Evolutionary conservation across 352 stramenopile genomes (phyloP), one percentile per base, ranked within the genome.

Genomic region (Phytophthora europaea): DNA sequence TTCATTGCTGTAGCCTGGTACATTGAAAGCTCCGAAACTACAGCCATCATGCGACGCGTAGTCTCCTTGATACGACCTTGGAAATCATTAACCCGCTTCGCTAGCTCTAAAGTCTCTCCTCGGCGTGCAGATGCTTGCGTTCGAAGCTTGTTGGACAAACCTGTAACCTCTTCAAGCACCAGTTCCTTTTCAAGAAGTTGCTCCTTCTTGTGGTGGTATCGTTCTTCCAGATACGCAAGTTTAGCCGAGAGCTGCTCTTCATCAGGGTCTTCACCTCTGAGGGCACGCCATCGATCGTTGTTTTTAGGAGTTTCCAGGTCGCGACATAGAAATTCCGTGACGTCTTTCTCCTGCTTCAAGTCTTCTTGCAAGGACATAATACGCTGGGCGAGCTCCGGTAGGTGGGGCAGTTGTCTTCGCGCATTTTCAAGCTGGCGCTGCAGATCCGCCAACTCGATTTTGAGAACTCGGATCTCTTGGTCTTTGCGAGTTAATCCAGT

Each of bases 1-100:
- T 98, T 97, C 79, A 98, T 94, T 18, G 94, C 91, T 12, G 94
- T 98, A 9, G 95, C 95, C 70, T 99, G 95, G 75, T 98, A 98
- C 95, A 99, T 99, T 15, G 89, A 97, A 10, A 99, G 76, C 82
- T 99, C 95, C 2, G 88, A 97, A 4, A 98, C 94, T 1, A 96
- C 76, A n/a, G 95, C 94, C 93, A 99, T 98, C 93, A 98, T 99
- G 20, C 91, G 91, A 58, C 94, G 84, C 34, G 94, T 98, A 26
- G 92, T 94, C 48, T 98, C 92, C 55, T 97, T 94, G 72, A 98
- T 97, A 26, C 88, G 84, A 23, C 78, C 71, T 79, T 98, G 95
- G 65, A 98, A 94, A 51, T 93, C 85, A 65, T 96, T 97, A n/a
- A 98, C 90, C 33, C 90, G 90, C 76, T 95, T 94, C 20, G 92